phyloP scores from a whole-genome alignment of 192 early-diverging fungal species.

The Coemansia sp. region DNA sequence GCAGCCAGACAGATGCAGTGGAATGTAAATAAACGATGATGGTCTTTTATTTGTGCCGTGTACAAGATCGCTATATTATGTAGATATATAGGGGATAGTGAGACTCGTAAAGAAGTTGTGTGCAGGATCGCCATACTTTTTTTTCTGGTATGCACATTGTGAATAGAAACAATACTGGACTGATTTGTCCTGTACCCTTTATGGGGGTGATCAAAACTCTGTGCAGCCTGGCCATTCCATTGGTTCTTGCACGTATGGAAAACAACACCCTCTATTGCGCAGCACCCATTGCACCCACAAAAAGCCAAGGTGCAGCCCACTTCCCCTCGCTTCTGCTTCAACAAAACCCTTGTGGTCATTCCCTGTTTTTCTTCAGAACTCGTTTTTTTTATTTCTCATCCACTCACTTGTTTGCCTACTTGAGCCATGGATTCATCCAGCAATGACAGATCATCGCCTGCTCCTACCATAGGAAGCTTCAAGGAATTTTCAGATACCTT shows the following conservation, averaged over 20 bases:
- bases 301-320: neutral
- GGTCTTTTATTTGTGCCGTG: neutral
- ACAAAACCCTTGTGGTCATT: neutral
- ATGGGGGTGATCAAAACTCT: neutral
- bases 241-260: neutral
- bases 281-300: neutral
- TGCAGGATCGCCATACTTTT: neutral
- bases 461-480: conserved; percentile 1
- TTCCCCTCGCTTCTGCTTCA: neutral
- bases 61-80: neutral
- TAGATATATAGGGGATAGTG: neutral
- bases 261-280: neutral
- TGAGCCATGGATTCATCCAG: neutral
- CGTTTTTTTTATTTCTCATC: neutral
- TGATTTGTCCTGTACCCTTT: neutral
- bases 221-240: neutral
- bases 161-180: neutral
- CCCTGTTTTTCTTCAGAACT: neutral
- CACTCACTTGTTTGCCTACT: neutral
- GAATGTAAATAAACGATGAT: neutral
- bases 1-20: neutral
- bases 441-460: neutral
- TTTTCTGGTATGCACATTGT: neutral
- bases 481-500: conserved; percentile 8
- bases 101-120: neutral